Evolutionary conservation across 2,329 filamentous ascomycete genomes (phyloP).

Genomic region (Botrytis elliptica): DNA sequence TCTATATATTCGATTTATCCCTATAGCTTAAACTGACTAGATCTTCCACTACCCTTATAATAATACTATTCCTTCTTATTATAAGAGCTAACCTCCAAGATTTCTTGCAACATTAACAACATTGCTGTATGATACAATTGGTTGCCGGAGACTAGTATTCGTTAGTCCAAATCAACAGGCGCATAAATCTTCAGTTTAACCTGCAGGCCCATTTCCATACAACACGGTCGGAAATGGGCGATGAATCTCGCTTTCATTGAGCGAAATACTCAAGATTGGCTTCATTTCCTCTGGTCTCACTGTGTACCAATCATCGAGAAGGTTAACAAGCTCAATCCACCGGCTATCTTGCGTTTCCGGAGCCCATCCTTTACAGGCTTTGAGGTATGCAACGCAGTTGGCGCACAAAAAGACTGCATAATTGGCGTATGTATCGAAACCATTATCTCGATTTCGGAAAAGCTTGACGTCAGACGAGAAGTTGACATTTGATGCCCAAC

Average conservation of each 20-base stretch:
- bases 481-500: conserved; percentile 45
- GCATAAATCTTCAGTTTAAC: no score
- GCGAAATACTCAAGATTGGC: conserved; percentile 41
- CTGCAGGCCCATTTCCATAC: conserved; percentile 25
- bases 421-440: conserved; percentile 51
- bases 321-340: conserved; percentile 44
- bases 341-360: conserved; percentile 34
- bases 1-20: no score
- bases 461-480: conserved; percentile 35
- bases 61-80: no score
- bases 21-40: no score
- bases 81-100: no score
- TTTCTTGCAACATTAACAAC: conserved; percentile 38
- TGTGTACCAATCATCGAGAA: conserved; percentile 45
- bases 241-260: conserved; percentile 34
- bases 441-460: conserved; percentile 39
- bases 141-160: conserved; percentile 37
- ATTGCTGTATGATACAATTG: conserved; percentile 40
- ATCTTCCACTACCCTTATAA: no score
- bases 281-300: conserved; percentile 41
- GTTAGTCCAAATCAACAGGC: no score
- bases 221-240: conserved; percentile 29
- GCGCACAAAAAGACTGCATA: conserved; percentile 51
- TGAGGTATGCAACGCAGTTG: conserved; percentile 43
- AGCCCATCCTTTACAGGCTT: conserved; percentile 29